Evolutionary conservation across 2,329 filamentous ascomycete species (phyloP).

Genomic region (Cryphonectria nitschkei): DNA sequence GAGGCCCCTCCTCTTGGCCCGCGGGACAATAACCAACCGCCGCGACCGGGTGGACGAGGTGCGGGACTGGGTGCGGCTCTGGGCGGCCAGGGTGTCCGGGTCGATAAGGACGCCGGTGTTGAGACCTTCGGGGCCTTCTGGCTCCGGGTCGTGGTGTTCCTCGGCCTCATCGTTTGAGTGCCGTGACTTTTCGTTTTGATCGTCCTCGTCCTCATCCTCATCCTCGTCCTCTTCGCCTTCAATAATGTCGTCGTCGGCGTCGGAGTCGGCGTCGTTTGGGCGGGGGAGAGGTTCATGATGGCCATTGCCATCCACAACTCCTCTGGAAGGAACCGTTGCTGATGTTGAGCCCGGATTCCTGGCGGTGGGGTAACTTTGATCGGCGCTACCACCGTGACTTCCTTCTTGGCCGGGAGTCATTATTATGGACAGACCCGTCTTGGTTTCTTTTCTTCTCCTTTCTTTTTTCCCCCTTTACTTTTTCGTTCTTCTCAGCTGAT

Average conservation of each 20-base stretch:
- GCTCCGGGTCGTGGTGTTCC: conserved; percentile 25
- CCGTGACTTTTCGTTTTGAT: conserved; percentile 9
- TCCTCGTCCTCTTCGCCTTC: no score
- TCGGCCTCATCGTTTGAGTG: conserved; percentile 25
- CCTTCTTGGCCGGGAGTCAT: conserved; percentile 23
- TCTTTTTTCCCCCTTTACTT: background rate
- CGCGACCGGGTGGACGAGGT: conserved; percentile 46
- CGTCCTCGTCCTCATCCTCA: conserved; percentile 4
- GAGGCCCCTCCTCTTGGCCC: conserved; percentile 66
- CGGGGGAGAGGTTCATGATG: conserved; percentile 4
- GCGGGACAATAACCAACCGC: conserved; percentile 46
- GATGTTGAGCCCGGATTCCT: background rate
- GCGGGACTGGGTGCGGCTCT: conserved; percentile 35
- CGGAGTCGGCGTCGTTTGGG: background rate
- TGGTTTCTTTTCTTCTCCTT: background rate
- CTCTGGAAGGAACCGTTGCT: background rate
- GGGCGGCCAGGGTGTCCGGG: conserved; percentile 14
- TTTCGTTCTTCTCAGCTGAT: background rate
- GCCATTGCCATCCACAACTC: background rate
- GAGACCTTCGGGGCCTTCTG: conserved; percentile 24
- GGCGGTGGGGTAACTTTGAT: background rate
- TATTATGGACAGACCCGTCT: conserved; percentile 12
- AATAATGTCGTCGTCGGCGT: no score
- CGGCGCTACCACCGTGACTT: conserved; percentile 15
- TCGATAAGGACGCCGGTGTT: conserved; percentile 20